Base-by-base conservation (phyloP, 768 basidiomycete genomes). In the Ramaria sp. region DNA sequence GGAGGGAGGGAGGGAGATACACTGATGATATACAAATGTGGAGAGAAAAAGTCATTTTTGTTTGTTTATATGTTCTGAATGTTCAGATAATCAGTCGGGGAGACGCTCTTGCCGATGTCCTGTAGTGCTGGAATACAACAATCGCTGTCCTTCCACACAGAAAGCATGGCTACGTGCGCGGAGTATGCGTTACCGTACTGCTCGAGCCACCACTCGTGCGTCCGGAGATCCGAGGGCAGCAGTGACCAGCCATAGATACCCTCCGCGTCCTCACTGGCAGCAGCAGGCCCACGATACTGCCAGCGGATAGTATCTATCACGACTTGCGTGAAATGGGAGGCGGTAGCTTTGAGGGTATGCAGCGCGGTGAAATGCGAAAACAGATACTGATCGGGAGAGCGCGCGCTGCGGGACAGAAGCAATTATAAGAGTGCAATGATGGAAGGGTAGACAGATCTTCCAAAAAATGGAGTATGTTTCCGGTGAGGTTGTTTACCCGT, bases 181-280 rank as follows among this genome's bases (percentile, higher is more conserved):
- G 32, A 27, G 10, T n/a, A 39, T 10, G 53, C 27, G 42, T 48
- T 28, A 16, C 53, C 53, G 32, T 55, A 55, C 47, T 44, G 42
- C 32, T 27, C 32, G 28, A 55, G 53, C 53, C 53, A 55, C 53
- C 53, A 55, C 28, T 28, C 45, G 34, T 55, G 53, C 12, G 53
- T 55, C 9, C 53, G 53, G 9, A 25, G 15, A 27, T 55, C 53
- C 10, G 53, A 45, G 13, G 53, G 53, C 20, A 55, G 18, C 20
- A 43, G 53, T 28, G 53, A 55, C 53, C 53, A 55, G 22, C 53
- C 53, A 32, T 52, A 52, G 20, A 38, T 34, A 15, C 3, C 20
- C 3, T 52, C 39, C 7, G 13, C 28, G n/a, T 25, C 18, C 10
- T 20, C 36, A 4, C n/a, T n/a, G n/a, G n/a, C n/a, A n/a, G n/a